Percentiles rank a stretch among this genome's conserved stretches.
These are phyloP conservation scores for Neodidymelliopsis sp. DNA, from an alignment of 2,329 filamentous ascomycete species.

Conservation along the genomic window DNA sequence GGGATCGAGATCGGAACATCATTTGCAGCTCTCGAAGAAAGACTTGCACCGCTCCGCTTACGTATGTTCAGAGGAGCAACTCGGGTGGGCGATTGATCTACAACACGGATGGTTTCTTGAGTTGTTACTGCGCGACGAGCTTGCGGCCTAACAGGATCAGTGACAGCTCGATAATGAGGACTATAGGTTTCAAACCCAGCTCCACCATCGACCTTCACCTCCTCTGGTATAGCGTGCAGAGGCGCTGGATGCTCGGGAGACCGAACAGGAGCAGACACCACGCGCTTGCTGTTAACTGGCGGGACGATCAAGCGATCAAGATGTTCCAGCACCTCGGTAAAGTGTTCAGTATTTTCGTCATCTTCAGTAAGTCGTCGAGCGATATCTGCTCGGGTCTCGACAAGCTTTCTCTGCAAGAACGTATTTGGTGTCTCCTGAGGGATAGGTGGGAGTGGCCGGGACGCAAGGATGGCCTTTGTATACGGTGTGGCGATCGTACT, in stretches of 20 bases:
- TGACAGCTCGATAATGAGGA: slow-evolving; percentile 51
- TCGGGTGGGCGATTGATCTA: slow-evolving; percentile 60
- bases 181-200: slow-evolving; percentile 40
- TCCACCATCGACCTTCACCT: slow-evolving; percentile 50
- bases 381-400: slow-evolving; percentile 65
- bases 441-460: slow-evolving; percentile 55
- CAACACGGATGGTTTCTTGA: slow-evolving; percentile 63
- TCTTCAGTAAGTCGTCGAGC: slow-evolving; percentile 59
- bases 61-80: slow-evolving; percentile 64
- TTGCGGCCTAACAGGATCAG: slow-evolving; percentile 50
- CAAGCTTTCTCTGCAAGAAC: slow-evolving; percentile 62
- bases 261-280: slow-evolving; percentile 55
- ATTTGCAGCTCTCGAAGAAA: slow-evolving; percentile 27
- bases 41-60: slow-evolving; percentile 54
- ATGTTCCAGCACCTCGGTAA: slow-evolving; percentile 67
- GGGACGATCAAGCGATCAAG: slow-evolving; percentile 65
- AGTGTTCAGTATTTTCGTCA: slow-evolving; percentile 57
- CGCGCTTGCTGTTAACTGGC: slow-evolving; percentile 49
- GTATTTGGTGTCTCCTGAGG: slow-evolving; percentile 59
- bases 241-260: slow-evolving; percentile 40
- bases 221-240: slow-evolving; percentile 62
- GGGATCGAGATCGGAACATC: slow-evolving; percentile 23
- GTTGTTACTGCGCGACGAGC: slow-evolving; percentile 37
- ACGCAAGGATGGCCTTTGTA: slow-evolving; percentile 39
- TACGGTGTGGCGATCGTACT: slow-evolving; percentile 39